Conservation (phyloP, 768 basidiomycete species). For the Lactarius trivialis region DNA sequence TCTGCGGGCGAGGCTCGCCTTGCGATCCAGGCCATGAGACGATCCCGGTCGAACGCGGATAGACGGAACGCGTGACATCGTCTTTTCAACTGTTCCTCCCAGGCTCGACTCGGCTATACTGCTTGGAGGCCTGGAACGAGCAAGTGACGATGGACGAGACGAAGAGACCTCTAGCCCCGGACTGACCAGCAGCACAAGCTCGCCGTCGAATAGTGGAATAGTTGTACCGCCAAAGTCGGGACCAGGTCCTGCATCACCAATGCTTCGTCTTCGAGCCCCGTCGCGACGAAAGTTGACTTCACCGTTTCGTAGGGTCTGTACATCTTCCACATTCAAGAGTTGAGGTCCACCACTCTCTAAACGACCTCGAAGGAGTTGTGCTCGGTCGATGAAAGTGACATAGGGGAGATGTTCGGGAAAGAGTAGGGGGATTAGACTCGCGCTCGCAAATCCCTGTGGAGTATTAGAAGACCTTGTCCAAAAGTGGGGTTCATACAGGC, state of each 20-base stretch:
- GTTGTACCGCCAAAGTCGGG: conserved; percentile 55
- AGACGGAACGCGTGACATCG: conserved; percentile 56
- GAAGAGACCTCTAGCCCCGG: conserved; percentile 40
- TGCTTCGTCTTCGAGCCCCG: conserved; percentile 30
- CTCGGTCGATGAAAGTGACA: conserved; percentile 60
- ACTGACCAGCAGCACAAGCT: conserved; percentile 65
- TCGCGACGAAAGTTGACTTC: conserved; percentile 43
- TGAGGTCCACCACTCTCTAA: conserved; percentile 52
- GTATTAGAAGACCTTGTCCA: conserved; percentile 44
- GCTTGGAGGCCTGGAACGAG: conserved; percentile 42
- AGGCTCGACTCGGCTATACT: conserved; percentile 24
- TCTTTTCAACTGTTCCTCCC: conserved; percentile 29
- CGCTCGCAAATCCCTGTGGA: conserved; percentile 23
- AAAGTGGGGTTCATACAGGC: conserved; percentile 70
- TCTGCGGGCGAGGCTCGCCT: conserved; percentile 64
- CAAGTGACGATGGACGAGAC: conserved; percentile 63
- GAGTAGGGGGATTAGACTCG: conserved; percentile 55
- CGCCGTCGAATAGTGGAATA: conserved; percentile 69
- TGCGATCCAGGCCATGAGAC: conserved; percentile 65
- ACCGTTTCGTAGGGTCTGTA: conserved; percentile 49
- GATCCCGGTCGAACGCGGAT: conserved; percentile 72
- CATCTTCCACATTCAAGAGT: conserved; percentile 45
- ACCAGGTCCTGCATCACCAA: conserved; percentile 25
- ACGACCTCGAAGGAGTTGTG: conserved; percentile 56
- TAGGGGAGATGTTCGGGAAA: conserved; percentile 72